Evolutionary conservation across 306 rosid genomes (phyloP).

Genomic region (Citrullus mucosospermus): DNA sequence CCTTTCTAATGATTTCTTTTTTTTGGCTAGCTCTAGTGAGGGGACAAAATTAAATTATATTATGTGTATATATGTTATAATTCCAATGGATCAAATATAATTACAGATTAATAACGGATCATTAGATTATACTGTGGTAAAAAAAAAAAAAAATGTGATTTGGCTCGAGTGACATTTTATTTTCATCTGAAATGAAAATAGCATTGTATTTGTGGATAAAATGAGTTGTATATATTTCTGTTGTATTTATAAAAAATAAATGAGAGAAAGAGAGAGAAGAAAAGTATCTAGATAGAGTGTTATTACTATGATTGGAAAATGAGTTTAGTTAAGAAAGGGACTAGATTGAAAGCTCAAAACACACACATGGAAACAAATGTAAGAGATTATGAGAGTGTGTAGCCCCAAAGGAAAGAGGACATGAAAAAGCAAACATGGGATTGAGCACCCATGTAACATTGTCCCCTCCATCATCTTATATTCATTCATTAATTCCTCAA

Average conservation of each 20-base stretch:
- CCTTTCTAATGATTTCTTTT: background rate
- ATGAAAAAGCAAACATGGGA: constrained; percentile 3
- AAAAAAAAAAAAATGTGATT: no score
- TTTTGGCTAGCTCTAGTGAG: background rate
- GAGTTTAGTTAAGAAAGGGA: background rate
- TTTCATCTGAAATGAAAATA: background rate
- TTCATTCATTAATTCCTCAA: background rate
- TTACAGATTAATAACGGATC: no score
- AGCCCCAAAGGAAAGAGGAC: constrained; percentile 10
- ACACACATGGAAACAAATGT: background rate
- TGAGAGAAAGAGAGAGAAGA: background rate
- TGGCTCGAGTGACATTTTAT: no score
- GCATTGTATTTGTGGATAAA: background rate
- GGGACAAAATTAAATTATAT: background rate
- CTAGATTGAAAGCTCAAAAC: background rate
- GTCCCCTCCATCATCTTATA: background rate
- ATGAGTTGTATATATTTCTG: background rate
- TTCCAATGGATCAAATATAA: no score
- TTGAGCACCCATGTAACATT: constrained; percentile 4
- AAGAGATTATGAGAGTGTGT: background rate
- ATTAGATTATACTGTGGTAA: no score
- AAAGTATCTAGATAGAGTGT: background rate
- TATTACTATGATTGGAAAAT: background rate
- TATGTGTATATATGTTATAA: no score
- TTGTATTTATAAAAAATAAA: background rate